Base-by-base conservation (phyloP, 2,329 filamentous ascomycete species). In the Fusarium sulawesiense region DNA sequence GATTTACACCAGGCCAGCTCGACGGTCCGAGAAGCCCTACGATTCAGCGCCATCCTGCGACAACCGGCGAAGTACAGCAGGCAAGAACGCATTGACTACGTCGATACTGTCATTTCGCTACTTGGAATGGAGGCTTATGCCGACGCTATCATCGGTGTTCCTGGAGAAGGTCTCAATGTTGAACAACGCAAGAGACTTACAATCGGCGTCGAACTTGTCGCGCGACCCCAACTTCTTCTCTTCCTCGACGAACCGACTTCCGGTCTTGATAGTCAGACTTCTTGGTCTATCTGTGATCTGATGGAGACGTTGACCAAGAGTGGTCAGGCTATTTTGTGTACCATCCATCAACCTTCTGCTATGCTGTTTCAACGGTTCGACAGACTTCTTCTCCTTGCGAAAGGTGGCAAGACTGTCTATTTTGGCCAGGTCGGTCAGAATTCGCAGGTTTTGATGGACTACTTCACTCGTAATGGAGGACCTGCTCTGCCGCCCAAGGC, bases 1-100 rank as follows among this genome's bases (percentile, higher is more conserved):
- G 93, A 97, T 85, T 84, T 97, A 6, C 93, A 97, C 77, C 84
- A 94, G 29, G 84, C 89, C 18, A 95, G 92, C 0, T 89, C 89
- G 0, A 97, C 93, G 0, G 93, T 97, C 25, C 88, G 93, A 65
- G 93, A 97, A 80, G 92, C 93, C 10, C 84, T 97, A 23, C 87
- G 87, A 66, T 97, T 97, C 80, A 93, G 90, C 73, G 93, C 93
- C 18, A 78, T 93, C 7, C 89, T 97, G 34, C 90, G 93, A 68
- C 93, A 97, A 73, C 92, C 93, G 1, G 87, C 86, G 32, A 83
- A 89, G 41, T 86, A 91, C 13, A 83, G 91, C 4, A 85, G 85
- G 10, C 80, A 86, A 34, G 93, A 97, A 75, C 96, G 96, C 79
- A 78, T 93, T 3, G 90, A 87, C 3, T 97, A 97, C 66, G 93